These are phyloP conservation scores for Pseudomassariella vexata DNA, from an alignment of 2,329 filamentous ascomycete genomes.

Conservation along the genomic window DNA sequence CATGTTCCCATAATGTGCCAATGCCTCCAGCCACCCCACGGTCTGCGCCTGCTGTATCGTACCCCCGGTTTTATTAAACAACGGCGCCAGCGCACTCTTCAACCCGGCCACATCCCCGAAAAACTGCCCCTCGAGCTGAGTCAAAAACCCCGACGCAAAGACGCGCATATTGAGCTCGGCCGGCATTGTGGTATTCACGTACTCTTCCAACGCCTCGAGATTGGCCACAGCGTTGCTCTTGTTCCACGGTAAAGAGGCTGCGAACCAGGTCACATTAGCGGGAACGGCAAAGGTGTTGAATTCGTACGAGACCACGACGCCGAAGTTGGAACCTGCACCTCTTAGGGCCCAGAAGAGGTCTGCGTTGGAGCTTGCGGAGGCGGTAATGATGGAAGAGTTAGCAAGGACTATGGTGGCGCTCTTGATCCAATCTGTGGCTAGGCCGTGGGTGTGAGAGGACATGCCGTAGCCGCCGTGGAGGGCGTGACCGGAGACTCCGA, in stretches of 20 bases:
- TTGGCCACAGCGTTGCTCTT: conserved; percentile 17
- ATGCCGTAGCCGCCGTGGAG: conserved; percentile 31
- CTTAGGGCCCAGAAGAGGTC: conserved; percentile 27
- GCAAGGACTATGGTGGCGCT: conserved; percentile 24
- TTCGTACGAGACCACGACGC: conserved; percentile 22
- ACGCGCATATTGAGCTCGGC: conserved; percentile 36
- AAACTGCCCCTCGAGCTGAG: conserved; percentile 32
- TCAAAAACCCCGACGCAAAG: conserved; percentile 26
- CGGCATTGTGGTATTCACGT: conserved; percentile 26
- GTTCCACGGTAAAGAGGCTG: conserved; percentile 20
- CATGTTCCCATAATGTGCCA: conserved; percentile 25
- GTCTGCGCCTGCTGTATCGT: conserved; percentile 24
- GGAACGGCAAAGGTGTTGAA: conserved; percentile 24
- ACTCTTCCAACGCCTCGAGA: conserved; percentile 43
- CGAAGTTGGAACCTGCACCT: conserved; percentile 26
- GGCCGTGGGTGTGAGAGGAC: conserved; percentile 35
- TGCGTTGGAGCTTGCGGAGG: conserved; percentile 22
- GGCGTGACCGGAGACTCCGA: conserved; percentile 29
- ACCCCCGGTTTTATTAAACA: conserved; percentile 27
- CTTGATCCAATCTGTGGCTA: conserved; percentile 37
- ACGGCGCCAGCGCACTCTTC: conserved; percentile 23
- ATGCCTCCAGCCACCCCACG: conserved; percentile 23
- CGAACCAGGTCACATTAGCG: conserved; percentile 23
- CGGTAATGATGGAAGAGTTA: conserved; percentile 22
- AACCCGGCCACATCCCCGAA: conserved; percentile 29